These are phyloP conservation scores for Glutinoglossum americanum DNA, from an alignment of 495 filamentous ascomycete genomes.

Conservation along the genomic window DNA sequence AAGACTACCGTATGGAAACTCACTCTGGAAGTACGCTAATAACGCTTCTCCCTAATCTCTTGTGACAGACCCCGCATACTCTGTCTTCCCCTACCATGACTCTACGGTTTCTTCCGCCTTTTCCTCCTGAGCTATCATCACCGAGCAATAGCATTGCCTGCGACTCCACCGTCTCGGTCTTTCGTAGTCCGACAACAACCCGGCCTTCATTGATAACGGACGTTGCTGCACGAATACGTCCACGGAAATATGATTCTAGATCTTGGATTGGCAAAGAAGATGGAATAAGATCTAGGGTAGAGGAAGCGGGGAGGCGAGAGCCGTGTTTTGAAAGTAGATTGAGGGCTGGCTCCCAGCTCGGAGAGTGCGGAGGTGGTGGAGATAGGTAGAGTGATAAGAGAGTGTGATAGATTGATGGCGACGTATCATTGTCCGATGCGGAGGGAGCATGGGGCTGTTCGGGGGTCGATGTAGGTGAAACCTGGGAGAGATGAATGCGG, in stretches of 20 bases:
- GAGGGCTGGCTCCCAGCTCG: slow-evolving; percentile 59
- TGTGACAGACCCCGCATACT: slow-evolving; percentile 80
- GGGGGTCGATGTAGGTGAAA: slow-evolving; percentile 4
- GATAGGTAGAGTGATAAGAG: slow-evolving; percentile 77
- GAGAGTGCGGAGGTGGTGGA: slow-evolving; percentile 51
- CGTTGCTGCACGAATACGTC: slow-evolving; percentile 74
- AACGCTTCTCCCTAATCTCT: slow-evolving; percentile 74
- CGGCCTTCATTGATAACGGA: slow-evolving; percentile 54
- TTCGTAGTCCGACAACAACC: slow-evolving; percentile 51
- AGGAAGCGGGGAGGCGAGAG: slow-evolving; percentile 67
- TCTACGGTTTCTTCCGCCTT: slow-evolving; percentile 39
- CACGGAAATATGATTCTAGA: slow-evolving; percentile 79
- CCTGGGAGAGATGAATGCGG: slow-evolving; percentile 43
- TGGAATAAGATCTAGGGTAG: slow-evolving; percentile 72
- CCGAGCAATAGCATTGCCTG: slow-evolving; percentile 51
- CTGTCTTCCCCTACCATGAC: slow-evolving; percentile 70
- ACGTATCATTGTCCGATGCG: slow-evolving; percentile 32
- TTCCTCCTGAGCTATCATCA: slow-evolving; percentile 31
- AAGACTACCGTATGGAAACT: slow-evolving; percentile 11
- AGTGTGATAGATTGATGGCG: slow-evolving; percentile 69
- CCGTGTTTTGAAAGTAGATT: slow-evolving; percentile 79
- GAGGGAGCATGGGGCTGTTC: not conserved
- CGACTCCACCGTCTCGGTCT: slow-evolving; percentile 46
- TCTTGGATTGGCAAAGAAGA: slow-evolving; percentile 51
- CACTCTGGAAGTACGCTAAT: slow-evolving; percentile 54